Base-by-base conservation (phyloP, 2,329 filamentous ascomycete species). In the Verticillium zaregamsianum region DNA sequence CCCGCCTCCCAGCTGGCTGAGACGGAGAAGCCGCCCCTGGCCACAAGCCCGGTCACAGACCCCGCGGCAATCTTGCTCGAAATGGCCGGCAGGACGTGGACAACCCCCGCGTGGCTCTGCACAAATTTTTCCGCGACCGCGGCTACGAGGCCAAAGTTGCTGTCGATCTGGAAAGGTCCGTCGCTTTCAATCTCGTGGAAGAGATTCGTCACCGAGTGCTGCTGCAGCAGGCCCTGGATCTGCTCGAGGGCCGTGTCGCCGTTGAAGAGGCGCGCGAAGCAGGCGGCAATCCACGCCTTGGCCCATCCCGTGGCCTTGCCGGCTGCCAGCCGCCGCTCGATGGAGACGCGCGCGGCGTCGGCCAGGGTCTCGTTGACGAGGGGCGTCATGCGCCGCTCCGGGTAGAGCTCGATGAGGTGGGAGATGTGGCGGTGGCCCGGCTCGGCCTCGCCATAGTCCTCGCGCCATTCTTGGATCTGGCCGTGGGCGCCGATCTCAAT, bases 361-460 rank as follows among this genome's bases (percentile, higher is more conserved):
- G n/a, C 70, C 74, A 3, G 68, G 62, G 20, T 69, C 64, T 2
- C 71, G 68, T 0, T 71, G 69, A 1, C 73, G 71, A 68, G 61
- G 3, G 65, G 65, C 3, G 66, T 62, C 39, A 67, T 65, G 31
- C 0, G 82, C 80, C 33, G 33, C 33, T 35, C 33, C 9, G 33
- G 33, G 60, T 78, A 78, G 3, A 84, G 72, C 0, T 74, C 80
- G 63, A 78, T 82, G 1, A 83, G 71, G 59, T 81, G 81, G 0
- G 79, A 82, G 6, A 82, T 73, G 60, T 84, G 82, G 1, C 82
- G 74, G 62, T 84, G 81, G 0, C 79, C 80, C 0, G 77, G 78
- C 52, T 82, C 80, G 5, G 73, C 68, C 62, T 74, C 77, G 8
- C 67, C 64, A 56, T 76, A 75, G 15, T 80, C 71, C 49, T 23